Percentiles rank a stretch among this genome's conserved stretches.
phyloP scores from a whole-genome alignment of 805 yeast genomes.

The Saturnispora quitensis region DNA sequence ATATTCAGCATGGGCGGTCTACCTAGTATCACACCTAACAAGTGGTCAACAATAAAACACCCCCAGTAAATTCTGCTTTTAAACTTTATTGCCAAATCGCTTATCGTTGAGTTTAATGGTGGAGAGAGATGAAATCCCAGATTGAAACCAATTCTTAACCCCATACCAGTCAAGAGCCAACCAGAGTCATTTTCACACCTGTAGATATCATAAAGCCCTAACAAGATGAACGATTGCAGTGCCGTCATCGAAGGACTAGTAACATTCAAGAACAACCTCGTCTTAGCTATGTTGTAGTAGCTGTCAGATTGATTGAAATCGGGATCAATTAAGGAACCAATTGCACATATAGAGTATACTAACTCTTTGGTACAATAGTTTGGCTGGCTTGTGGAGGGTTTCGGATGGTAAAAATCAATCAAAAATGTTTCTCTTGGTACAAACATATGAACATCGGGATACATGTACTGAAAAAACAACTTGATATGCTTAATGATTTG shows the following conservation, averaged over 20 bases:
- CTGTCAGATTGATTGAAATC: slow-evolving; percentile 30
- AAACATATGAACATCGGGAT: slow-evolving; percentile 55
- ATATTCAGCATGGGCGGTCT: slow-evolving; percentile 47
- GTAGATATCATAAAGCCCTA: slow-evolving; percentile 55
- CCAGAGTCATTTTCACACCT: slow-evolving; percentile 49
- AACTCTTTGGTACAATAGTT: slow-evolving; percentile 48
- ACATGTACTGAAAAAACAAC: slow-evolving; percentile 49
- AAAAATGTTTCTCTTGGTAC: slow-evolving; percentile 57
- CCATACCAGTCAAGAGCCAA: slow-evolving; percentile 56
- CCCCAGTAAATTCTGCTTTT: slow-evolving; percentile 62
- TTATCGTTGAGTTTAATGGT: slow-evolving; percentile 26
- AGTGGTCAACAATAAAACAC: slow-evolving; percentile 54
- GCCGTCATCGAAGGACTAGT: slow-evolving; percentile 43
- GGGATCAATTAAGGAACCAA: slow-evolving; percentile 40
- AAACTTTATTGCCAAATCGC: slow-evolving; percentile 45
- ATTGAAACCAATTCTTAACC: slow-evolving; percentile 56
- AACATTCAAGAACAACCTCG: slow-evolving; percentile 31
- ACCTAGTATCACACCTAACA: slow-evolving; percentile 50
- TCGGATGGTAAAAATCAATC: slow-evolving; percentile 51
- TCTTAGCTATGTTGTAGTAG: slow-evolving; percentile 41
- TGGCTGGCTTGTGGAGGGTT: slow-evolving; percentile 9
- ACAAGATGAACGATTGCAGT: slow-evolving; percentile 46
- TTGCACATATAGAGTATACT: slow-evolving; percentile 47
- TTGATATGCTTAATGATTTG: slow-evolving; percentile 15
- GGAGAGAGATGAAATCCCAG: slow-evolving; percentile 57